phyloP scores from a whole-genome alignment of 1,139 yeast genomes.

The Yamadazyma mexicana region DNA sequence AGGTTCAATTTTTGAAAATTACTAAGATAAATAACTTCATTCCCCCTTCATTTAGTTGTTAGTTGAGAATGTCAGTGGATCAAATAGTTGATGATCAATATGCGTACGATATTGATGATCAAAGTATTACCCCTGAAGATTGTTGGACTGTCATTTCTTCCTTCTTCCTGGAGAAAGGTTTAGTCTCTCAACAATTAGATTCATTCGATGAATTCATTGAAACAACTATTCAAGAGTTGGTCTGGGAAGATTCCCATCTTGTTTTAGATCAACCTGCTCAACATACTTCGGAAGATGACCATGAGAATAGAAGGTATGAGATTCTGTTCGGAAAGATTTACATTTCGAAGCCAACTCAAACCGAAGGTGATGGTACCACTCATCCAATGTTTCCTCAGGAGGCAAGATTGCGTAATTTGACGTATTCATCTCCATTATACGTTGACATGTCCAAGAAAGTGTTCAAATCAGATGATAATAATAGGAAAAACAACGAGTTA shows the following conservation, averaged over 20 bases:
- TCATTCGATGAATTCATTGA: slow-evolving; percentile 98
- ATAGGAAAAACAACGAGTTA: slow-evolving; percentile 58
- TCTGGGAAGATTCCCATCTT: slow-evolving; percentile 92
- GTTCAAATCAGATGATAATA: slow-evolving; percentile 75
- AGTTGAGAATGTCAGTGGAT: slow-evolving; percentile 15
- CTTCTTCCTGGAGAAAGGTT: slow-evolving; percentile 93
- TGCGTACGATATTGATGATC: slow-evolving; percentile 63
- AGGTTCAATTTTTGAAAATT: slow-evolving; percentile 5
- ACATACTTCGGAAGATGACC: slow-evolving; percentile 88
- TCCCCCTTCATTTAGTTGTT: neutral
- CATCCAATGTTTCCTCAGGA: slow-evolving; percentile 98
- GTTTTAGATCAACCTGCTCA: slow-evolving; percentile 98
- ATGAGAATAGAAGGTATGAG: slow-evolving; percentile 88
- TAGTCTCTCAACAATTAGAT: slow-evolving; percentile 96
- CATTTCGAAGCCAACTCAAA: slow-evolving; percentile 95
- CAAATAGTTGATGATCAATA: slow-evolving; percentile 52
- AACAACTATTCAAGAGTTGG: slow-evolving; percentile 93
- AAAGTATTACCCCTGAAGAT: slow-evolving; percentile 92
- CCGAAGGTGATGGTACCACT: slow-evolving; percentile 99
- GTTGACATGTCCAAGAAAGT: slow-evolving; percentile 95
- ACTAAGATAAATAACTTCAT: slow-evolving; percentile 3
- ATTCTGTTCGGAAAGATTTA: slow-evolving; percentile 96
- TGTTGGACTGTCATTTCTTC: slow-evolving; percentile 98
- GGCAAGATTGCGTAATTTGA: slow-evolving; percentile 91
- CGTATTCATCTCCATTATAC: slow-evolving; percentile 93